Evolutionary conservation across 768 basidiomycete species (phyloP).

Genomic region (Tubosaeta brunneosetosa): DNA sequence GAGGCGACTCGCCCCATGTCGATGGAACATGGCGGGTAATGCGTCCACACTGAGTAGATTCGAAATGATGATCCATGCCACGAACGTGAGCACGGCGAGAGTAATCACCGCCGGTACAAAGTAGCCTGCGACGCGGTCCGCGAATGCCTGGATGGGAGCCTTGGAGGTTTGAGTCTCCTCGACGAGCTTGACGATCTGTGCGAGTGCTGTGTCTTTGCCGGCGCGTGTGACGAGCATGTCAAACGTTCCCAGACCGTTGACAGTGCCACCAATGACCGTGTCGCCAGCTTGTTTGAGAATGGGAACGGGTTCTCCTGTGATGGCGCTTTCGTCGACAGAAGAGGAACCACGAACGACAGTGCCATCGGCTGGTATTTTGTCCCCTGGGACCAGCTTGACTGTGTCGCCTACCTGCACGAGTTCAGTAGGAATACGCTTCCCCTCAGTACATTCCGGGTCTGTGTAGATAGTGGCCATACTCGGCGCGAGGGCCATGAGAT

Average conservation of each 20-base stretch:
- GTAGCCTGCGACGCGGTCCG: conserved; percentile 89
- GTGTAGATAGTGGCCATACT: conserved; percentile 96
- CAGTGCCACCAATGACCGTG: conserved; percentile 89
- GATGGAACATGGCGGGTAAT: conserved; percentile 82
- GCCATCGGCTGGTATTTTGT: conserved; percentile 95
- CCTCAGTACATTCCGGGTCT: conserved; percentile 74
- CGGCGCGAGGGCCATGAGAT: conserved; percentile 92
- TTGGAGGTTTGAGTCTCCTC: conserved; percentile 98
- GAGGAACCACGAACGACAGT: conserved; percentile 83
- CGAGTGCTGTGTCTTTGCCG: conserved; percentile 91
- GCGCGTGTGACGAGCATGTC: conserved; percentile 95
- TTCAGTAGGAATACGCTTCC: conserved; percentile 91
- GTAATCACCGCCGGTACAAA: conserved; percentile 92
- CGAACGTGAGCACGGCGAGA: conserved; percentile 76
- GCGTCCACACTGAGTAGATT: conserved; percentile 47
- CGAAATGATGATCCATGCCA: conserved; percentile 77
- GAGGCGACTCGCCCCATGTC: conserved; percentile 77
- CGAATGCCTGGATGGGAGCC: conserved; percentile 96
- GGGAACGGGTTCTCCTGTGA: conserved; percentile 92
- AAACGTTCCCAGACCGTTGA: conserved; percentile 96
- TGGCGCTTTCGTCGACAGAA: conserved; percentile 90
- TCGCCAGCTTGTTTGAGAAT: conserved; percentile 82
- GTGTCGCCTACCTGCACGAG: conserved; percentile 91
- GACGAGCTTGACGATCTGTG: conserved; percentile 94
- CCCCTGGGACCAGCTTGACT: conserved; percentile 92